Base-by-base conservation (phyloP, 805 yeast genomes). In the Hanseniaspora meyeri region DNA sequence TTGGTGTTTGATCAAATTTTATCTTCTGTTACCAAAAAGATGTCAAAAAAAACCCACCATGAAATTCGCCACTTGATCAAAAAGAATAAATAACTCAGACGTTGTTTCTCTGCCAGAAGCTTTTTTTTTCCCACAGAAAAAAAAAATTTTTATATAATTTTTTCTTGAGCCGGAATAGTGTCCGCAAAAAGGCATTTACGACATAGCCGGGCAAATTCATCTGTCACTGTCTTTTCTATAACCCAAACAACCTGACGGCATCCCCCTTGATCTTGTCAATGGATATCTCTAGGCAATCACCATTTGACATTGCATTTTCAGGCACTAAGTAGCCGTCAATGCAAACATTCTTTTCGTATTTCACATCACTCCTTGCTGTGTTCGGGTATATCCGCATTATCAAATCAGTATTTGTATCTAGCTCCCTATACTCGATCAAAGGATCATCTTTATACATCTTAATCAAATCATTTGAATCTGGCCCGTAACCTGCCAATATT, bases 271-370 rank as follows among this genome's bases (percentile, higher is more conserved):
- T 46, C 29, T 46, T 46, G 17, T 32, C 39, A 7, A 46, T 19
- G 7, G 29, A 16, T 6, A 46, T 12, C 16, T 46, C 49, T 7
- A 29, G 10, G 24, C 17, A 45, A 1, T 12, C 40, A n/a, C 27
- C 39, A 4, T 19, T 34, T 1, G 11, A 2, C 14, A 46, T 34
- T 8, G 17, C 39, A 12, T 34, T 17, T 19, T 46, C 39, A 17
- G 49, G 49, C 4, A 51, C 8, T 8, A 51, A 11, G n/a, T n/a
- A 38, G 6, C 55, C 55, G 37, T 51, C 55, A 36, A 51, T 36
- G n/a, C 55, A 51, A 31, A 51, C 38, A 17, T 42, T 37, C 29
- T 20, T 34, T 34, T 46, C 49, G 31, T n/a, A 45, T 10, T 2
- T 3, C 1, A 31, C 4, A 32, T 34, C 4, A 32, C 14, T 19